Conservation (phyloP, 2,329 filamentous ascomycete species). For the Helotiales sp. region DNA sequence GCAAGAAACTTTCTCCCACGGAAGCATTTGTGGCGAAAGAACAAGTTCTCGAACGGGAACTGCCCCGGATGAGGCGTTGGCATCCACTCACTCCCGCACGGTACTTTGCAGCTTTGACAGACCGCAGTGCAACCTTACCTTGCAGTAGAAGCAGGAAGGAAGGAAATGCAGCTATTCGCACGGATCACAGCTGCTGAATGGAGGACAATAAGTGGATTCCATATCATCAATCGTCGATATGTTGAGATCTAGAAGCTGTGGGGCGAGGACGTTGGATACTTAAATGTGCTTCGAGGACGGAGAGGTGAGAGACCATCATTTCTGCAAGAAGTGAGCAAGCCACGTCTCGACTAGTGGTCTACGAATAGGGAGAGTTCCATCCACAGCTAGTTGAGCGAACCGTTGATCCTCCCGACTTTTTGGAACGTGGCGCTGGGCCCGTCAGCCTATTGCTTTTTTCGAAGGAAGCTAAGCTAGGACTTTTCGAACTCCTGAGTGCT, state of each 20-base stretch:
- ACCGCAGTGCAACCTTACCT: neutral
- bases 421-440: neutral
- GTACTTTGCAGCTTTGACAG: slow-evolving; percentile 4
- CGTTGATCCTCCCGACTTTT: neutral
- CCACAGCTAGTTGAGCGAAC: slow-evolving; percentile 1
- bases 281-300: neutral
- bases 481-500: neutral
- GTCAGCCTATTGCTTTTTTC: neutral
- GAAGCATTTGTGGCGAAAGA: neutral
- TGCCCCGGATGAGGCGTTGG: slow-evolving; percentile 7
- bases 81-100: neutral
- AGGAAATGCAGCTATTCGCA: no score
- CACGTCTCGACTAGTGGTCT: neutral
- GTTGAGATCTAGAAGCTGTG: neutral
- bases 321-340: no score
- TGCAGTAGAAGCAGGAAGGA: neutral
- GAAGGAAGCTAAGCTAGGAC: neutral
- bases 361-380: neutral
- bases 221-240: neutral
- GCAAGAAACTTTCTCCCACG: no score
- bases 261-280: neutral
- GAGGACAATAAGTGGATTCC: no score
- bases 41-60: neutral
- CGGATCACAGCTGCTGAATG: no score
- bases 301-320: neutral